Base-by-base conservation (phyloP, 2,329 filamentous ascomycete species). In the Rutstroemia sp. region DNA sequence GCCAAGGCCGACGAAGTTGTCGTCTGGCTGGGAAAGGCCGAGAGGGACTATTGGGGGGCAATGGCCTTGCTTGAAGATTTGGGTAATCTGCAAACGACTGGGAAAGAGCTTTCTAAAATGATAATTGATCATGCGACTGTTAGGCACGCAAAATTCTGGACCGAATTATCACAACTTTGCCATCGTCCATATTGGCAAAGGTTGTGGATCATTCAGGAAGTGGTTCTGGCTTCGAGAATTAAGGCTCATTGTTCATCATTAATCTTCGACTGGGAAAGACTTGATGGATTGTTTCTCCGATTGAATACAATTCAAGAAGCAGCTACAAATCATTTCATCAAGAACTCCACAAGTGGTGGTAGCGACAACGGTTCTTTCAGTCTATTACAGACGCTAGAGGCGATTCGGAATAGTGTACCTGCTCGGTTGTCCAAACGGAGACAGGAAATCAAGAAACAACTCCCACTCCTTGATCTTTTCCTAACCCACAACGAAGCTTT, bases 221-320 rank as follows among this genome's bases (percentile, higher is more conserved):
- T 56, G n/a, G 54, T 52, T 19, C 48, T 56, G n/a, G 54, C 54
- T 39, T 46, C 54, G 21, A 52, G 41, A 14, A 56, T 52, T 14
- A 52, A 56, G 45, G 39, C 34, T 3, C 48, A 56, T 44, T 56
- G 54, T 25, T 52, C 54, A n/a, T 46, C 48, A 5, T 47, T 52
- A 14, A 39, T 39, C 10, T 56, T 56, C 42, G 54, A 56, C 5
- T 56, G 41, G 49, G 54, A 47, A 30, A 16, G 39, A 30, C 23
- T 56, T 27, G 49, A 52, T 56, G 25, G 54, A 18, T 9, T 52
- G 16, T 56, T 52, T 52, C 27, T 19, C n/a, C 21, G 21, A 46
- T 30, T 56, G 34, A n/a, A 46, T 25, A 27, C 10, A 3, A 34
- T 47, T 12, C 21, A 46, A 39, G 39, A 47, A 10, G 21, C 30